A percentile compares a stretch with the other conserved stretches of the same genome.
Evolutionary conservation across 2,329 filamentous ascomycete genomes (phyloP).

Genomic region (Pseudogymnoascus sp.): DNA sequence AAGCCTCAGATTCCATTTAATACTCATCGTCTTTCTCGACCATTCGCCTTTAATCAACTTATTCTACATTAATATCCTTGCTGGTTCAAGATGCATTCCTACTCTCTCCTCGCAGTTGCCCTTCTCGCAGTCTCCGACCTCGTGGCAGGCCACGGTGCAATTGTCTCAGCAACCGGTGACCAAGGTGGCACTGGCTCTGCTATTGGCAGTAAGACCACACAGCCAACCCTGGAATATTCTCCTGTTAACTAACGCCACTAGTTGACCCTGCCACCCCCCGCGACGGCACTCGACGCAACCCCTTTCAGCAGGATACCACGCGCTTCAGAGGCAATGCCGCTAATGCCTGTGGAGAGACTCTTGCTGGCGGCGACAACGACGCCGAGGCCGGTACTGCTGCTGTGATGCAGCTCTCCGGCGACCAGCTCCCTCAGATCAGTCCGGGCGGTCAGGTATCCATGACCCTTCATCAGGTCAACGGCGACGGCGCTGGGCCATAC

Average conservation of each 20-base stretch:
- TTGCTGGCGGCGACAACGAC: constrained; percentile 50
- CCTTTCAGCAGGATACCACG: constrained; percentile 60
- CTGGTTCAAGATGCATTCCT: constrained; percentile 35
- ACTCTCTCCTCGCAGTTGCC: constrained; percentile 36
- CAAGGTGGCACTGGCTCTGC: constrained; percentile 46
- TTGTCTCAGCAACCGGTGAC: constrained; percentile 52
- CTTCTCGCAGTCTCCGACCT: constrained; percentile 49
- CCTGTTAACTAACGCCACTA: constrained; percentile 33
- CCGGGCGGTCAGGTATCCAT: constrained; percentile 52
- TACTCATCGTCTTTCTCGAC: not conserved
- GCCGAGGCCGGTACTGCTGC: constrained; percentile 49
- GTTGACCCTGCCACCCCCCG: constrained; percentile 53
- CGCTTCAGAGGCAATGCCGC: constrained; percentile 51
- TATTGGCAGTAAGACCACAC: constrained; percentile 39
- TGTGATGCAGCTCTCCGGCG: constrained; percentile 53
- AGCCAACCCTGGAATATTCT: constrained; percentile 12
- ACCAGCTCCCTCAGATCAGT: constrained; percentile 52
- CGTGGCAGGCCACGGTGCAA: constrained; percentile 55
- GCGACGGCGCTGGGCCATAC: constrained; percentile 52
- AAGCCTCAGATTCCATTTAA: not conserved
- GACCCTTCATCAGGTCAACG: constrained; percentile 63
- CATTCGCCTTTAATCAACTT: not conserved
- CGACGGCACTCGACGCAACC: constrained; percentile 52
- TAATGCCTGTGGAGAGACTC: constrained; percentile 52
- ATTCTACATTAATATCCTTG: not conserved